Conservation (phyloP, 768 basidiomycete species). For the Tricholoma furcatifolium region DNA sequence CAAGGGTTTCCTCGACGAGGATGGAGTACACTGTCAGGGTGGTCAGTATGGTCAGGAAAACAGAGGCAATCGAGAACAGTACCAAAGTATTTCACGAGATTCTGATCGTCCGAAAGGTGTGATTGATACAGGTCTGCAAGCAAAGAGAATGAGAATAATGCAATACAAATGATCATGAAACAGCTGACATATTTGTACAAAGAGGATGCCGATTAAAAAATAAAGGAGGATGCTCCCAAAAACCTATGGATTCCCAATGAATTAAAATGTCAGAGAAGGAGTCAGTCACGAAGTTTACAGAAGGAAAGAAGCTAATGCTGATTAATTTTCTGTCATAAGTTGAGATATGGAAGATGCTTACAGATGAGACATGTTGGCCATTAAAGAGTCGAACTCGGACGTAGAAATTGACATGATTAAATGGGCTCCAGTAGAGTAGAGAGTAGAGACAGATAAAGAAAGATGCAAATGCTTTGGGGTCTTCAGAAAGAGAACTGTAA, state of each 20-base stretch:
- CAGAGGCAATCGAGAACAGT: background rate
- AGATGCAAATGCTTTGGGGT: too few species aligned
- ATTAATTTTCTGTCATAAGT: too few species aligned
- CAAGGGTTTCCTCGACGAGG: constrained; percentile 15
- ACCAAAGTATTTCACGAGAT: constrained; percentile 10
- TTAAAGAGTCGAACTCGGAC: too few species aligned
- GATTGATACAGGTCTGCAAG: constrained; percentile 8
- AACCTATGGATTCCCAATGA: constrained; percentile 1
- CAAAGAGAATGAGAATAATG: too few species aligned
- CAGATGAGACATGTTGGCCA: too few species aligned
- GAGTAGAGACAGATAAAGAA: too few species aligned
- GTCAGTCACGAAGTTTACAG: background rate
- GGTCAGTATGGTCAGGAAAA: background rate
- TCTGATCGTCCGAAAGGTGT: constrained; percentile 1
- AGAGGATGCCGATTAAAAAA: constrained; percentile 9
- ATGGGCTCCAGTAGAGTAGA: too few species aligned
- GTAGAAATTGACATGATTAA: too few species aligned
- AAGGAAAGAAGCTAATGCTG: background rate
- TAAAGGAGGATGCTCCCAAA: constrained; percentile 14
- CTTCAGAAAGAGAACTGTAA: too few species aligned
- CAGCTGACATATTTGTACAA: constrained; percentile 11
- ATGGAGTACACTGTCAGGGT: constrained; percentile 11
- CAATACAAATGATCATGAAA: background rate
- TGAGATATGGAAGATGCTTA: too few species aligned
- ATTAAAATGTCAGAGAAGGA: background rate